Base-by-base conservation (phyloP, 192 early-diverging fungal species). In the Dissophora ornata region DNA sequence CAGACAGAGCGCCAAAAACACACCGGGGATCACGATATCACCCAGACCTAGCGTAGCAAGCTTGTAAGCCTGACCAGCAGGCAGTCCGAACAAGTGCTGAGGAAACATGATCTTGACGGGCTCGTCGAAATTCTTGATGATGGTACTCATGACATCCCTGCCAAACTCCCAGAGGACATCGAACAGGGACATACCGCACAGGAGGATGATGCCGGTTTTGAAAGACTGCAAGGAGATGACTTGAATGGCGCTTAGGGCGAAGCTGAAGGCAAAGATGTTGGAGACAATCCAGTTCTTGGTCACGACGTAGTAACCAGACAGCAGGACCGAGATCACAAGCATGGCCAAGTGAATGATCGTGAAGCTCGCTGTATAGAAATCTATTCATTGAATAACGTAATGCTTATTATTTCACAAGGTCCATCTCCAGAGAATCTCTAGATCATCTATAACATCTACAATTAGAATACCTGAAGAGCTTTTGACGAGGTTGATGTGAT, bases 101-200 rank as follows among this genome's bases (percentile, higher is more conserved):
- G 97, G 95, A 75, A 89, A 95, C 21, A 94, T 71, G 0, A 99
- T 86, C 85, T 97, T 98, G 81, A 99, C 89, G n/a, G 97, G 96
- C 7, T 91, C 90, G 61, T 98, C 96, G 64, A 98, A 90, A 28
- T 87, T 89, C 81, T 91, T 94, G 25, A 94, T 92, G 11, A 99
- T 95, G 16, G 91, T 89, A 1, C 94, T 93, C 95, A 98, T 93
- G 19, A 98, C 94, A 19, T 94, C 90, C 9, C 94, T 93, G 22
- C 92, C 93, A 84, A 95, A 97, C 47, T 94, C 94, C 97, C 96
- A 99, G 67, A 93, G 95, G 46, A 96, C 84, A 77, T 99, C 96
- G 70, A 96, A 97, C 26, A 96, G 64, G 73, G 96, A 96, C 42
- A 99, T 79, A 0, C 91, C 95, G 13, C 82, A 69, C 34, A 99